Conservation (phyloP, 2,329 filamentous ascomycete genomes). For the Calonectria pseudoreteaudii region DNA sequence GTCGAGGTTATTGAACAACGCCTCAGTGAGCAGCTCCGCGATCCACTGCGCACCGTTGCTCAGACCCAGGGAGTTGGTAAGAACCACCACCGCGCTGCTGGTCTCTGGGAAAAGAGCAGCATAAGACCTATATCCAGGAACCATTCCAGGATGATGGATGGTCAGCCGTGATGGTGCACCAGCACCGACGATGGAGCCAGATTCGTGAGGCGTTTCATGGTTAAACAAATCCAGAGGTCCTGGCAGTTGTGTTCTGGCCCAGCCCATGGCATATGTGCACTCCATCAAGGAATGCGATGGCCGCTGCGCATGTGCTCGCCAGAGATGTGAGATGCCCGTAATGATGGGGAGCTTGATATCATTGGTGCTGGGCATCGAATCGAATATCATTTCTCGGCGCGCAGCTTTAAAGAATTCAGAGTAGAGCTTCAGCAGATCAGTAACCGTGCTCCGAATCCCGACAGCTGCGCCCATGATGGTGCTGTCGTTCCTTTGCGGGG, state of each 20-base stretch:
- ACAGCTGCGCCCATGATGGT: neutral
- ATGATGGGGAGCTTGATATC: neutral
- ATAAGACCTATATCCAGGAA: neutral
- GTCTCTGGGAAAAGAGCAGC: neutral
- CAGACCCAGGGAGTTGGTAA: neutral
- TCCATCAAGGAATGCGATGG: neutral
- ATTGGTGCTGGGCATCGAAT: neutral
- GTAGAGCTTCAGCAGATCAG: neutral
- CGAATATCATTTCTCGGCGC: neutral
- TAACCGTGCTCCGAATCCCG: neutral
- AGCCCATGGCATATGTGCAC: neutral
- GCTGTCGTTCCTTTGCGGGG: neutral
- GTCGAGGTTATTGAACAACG: neutral
- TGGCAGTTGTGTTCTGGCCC: neutral
- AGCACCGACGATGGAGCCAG: neutral
- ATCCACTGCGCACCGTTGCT: neutral
- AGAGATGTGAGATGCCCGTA: neutral
- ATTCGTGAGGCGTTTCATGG: neutral
- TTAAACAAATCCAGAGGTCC: neutral
- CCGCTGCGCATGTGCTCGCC: neutral
- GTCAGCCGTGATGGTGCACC: neutral
- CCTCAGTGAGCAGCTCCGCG: neutral
- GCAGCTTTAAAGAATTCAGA: neutral
- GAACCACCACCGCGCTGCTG: neutral
- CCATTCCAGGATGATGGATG: neutral